Evolutionary conservation across 768 basidiomycete genomes (phyloP).

Genomic region (Auriculariales sp.): DNA sequence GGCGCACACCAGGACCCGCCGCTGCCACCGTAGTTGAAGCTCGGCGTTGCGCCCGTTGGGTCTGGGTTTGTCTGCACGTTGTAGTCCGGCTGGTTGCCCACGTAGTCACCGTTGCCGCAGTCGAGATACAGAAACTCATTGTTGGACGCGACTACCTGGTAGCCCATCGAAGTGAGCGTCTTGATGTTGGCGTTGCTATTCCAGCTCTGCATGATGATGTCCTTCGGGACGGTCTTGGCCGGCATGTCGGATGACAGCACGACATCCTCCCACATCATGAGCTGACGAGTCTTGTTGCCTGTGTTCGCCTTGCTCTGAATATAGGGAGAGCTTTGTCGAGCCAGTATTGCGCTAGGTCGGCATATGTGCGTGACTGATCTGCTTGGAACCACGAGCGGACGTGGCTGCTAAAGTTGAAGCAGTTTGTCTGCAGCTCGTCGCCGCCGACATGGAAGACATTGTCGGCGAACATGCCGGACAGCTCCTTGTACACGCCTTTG

Average conservation of each 20-base stretch:
- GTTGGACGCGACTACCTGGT: neutral
- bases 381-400: neutral
- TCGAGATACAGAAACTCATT: neutral
- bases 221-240: no score
- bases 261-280: no score
- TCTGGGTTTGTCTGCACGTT: neutral
- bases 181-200: neutral
- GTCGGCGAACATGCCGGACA: neutral
- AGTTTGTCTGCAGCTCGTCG: neutral
- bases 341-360: neutral
- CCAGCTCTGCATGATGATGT: constrained; percentile 1
- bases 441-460: neutral
- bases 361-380: neutral
- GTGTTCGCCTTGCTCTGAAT: constrained; percentile 26
- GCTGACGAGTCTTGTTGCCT: neutral
- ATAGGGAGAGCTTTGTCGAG: no score
- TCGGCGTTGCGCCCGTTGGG: neutral
- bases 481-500: neutral
- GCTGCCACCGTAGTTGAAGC: neutral
- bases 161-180: neutral
- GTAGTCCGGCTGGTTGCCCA: neutral
- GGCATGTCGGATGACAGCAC: no score
- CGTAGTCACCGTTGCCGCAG: neutral
- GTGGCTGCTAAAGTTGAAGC: neutral
- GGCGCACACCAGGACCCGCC: constrained; percentile 48